Percentiles rank a stretch among this genome's conserved stretches.
Evolutionary conservation across 2,329 filamentous ascomycete genomes (phyloP).

Genomic region (Nemania serpens): DNA sequence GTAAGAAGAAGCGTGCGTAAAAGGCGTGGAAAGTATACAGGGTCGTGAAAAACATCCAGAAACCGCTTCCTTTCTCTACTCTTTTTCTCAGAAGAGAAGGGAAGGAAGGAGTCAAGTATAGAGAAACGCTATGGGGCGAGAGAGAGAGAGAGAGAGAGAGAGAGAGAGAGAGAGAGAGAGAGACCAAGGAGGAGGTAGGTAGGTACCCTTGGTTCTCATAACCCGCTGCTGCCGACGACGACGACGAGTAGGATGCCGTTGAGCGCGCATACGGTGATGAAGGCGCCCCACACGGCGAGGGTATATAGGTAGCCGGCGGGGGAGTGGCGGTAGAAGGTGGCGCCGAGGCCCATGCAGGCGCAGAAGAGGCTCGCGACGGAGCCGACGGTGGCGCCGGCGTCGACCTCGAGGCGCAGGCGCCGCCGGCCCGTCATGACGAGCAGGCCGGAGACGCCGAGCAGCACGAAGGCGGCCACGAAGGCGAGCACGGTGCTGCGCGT

Average conservation of each 20-base stretch:
- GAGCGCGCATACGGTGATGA: slow-evolving; percentile 52
- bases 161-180: no score
- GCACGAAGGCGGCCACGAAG: slow-evolving; percentile 63
- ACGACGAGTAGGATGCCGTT: slow-evolving; percentile 59
- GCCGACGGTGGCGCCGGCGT: slow-evolving; percentile 72
- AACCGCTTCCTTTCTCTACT: no score
- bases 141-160: no score
- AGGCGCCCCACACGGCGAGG: slow-evolving; percentile 49
- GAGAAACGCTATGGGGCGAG: no score
- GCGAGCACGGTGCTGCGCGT: slow-evolving; percentile 57
- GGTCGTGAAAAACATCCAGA: no score
- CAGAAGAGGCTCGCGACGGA: slow-evolving; percentile 69
- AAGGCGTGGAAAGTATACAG: no score
- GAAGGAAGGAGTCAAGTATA: no score
- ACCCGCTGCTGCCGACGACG: slow-evolving; percentile 48
- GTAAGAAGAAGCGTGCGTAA: no score
- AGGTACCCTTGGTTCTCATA: no score
- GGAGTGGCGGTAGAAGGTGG: slow-evolving; percentile 59
- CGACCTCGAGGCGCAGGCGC: slow-evolving; percentile 71
- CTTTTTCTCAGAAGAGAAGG: no score
- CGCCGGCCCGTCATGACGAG: slow-evolving; percentile 71
- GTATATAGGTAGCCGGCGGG: slow-evolving; percentile 47
- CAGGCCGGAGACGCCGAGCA: slow-evolving; percentile 67
- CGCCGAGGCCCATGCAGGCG: slow-evolving; percentile 64
- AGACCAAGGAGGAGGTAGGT: no score